phyloP scores from a whole-genome alignment of 2,329 filamentous ascomycete species.

The Cytospora piceicola region DNA sequence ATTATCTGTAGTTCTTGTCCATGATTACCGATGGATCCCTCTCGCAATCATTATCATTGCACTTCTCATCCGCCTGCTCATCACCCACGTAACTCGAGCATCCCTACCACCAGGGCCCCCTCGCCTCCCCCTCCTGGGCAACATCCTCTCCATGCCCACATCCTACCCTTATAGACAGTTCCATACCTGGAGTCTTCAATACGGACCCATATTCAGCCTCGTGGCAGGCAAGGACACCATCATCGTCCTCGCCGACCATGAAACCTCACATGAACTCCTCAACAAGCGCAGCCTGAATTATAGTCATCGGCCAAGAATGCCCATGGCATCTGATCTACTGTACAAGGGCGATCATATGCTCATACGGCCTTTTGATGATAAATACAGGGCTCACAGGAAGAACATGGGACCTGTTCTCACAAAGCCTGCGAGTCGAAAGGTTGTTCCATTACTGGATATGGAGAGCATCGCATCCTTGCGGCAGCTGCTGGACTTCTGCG shows the following conservation, averaged over 20 bases:
- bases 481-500: neutral
- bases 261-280: conserved; percentile 46
- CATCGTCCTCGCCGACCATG: conserved; percentile 43
- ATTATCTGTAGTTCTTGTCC: neutral
- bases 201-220: conserved; percentile 43
- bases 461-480: conserved; percentile 15
- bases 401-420: conserved; percentile 33
- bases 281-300: conserved; percentile 44
- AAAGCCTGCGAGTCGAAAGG: neutral
- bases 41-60: neutral
- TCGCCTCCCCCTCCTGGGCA: conserved; percentile 35
- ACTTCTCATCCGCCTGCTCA: neutral
- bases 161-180: conserved; percentile 45
- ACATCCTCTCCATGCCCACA: conserved; percentile 40
- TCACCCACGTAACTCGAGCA: neutral
- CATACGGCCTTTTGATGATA: conserved; percentile 36
- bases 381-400: conserved; percentile 16
- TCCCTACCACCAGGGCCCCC: conserved; percentile 21
- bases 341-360: conserved; percentile 35
- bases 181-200: conserved; percentile 41
- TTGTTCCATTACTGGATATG: neutral
- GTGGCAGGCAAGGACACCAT: conserved; percentile 40
- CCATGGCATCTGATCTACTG: conserved; percentile 41
- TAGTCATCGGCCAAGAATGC: conserved; percentile 40
- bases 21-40: neutral